These are phyloP conservation scores for Nemania sp. DNA, from an alignment of 2,329 filamentous ascomycete species.

Conservation along the genomic window DNA sequence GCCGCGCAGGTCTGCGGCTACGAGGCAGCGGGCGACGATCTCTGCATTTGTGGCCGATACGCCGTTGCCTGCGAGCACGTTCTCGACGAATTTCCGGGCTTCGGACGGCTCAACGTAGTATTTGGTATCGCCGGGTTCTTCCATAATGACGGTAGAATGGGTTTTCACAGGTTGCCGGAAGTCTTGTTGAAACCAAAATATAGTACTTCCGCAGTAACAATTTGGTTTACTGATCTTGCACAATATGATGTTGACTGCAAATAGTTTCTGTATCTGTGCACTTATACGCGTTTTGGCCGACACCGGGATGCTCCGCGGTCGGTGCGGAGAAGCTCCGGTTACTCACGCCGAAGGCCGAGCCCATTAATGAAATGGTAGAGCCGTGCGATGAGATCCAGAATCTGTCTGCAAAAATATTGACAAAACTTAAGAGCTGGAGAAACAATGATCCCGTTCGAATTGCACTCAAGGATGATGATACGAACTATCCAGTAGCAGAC, in stretches of 20 bases:
- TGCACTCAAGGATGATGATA: too few species aligned
- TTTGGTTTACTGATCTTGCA: too few species aligned
- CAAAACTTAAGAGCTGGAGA: too few species aligned
- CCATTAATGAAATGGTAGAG: not conserved
- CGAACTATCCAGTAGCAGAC: too few species aligned
- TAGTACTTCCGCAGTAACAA: too few species aligned
- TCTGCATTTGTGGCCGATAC: slow-evolving; percentile 61
- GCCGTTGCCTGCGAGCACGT: slow-evolving; percentile 62
- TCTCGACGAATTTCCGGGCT: slow-evolving; percentile 52
- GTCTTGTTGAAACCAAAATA: not conserved
- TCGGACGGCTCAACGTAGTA: slow-evolving; percentile 45
- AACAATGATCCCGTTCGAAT: too few species aligned
- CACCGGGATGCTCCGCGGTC: slow-evolving; percentile 5
- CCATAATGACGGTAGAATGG: slow-evolving; percentile 28
- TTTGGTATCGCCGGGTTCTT: slow-evolving; percentile 29
- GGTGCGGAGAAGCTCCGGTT: slow-evolving; percentile 19
- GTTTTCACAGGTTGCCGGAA: not conserved
- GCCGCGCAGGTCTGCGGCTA: slow-evolving; percentile 75
- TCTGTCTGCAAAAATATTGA: too few species aligned
- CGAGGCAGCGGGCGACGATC: slow-evolving; percentile 68
- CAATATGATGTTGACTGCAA: too few species aligned
- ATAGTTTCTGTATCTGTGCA: too few species aligned
- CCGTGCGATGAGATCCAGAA: not conserved
- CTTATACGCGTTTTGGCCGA: slow-evolving; percentile 11
- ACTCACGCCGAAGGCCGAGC: not conserved